These are phyloP conservation scores for Acer negundo DNA, from an alignment of 345 rosid species.

Conservation along the genomic window DNA sequence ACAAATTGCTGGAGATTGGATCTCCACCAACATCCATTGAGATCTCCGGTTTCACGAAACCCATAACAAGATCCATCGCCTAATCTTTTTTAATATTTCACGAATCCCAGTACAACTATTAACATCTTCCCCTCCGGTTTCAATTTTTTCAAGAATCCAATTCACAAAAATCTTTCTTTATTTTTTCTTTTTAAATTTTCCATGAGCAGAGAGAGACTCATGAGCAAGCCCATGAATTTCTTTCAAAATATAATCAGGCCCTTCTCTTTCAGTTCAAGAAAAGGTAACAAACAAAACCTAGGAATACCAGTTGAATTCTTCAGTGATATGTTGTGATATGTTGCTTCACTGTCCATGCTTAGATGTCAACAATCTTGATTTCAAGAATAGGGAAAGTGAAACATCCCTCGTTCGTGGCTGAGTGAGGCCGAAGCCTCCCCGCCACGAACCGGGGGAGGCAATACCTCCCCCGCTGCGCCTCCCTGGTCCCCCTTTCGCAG, in stretches of 20 bases:
- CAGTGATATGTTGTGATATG: constrained; percentile 1
- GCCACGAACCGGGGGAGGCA: no score
- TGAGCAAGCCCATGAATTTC: constrained; percentile 58
- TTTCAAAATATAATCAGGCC: constrained; percentile 49
- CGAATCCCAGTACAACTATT: not conserved
- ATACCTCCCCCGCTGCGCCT: no score
- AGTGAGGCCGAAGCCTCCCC: no score
- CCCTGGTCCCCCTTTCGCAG: no score
- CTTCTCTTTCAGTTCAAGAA: constrained; percentile 50
- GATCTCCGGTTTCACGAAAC: not conserved
- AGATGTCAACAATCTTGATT: no score
- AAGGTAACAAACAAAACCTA: constrained; percentile 38
- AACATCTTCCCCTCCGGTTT: not conserved
- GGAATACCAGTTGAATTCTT: constrained; percentile 9
- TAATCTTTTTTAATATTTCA: not conserved
- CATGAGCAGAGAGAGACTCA: constrained; percentile 13
- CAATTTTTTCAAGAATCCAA: not conserved
- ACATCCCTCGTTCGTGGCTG: no score
- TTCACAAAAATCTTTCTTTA: not conserved
- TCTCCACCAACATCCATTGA: no score
- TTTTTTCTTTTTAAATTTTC: not conserved
- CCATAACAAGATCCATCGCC: not conserved
- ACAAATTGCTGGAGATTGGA: no score
- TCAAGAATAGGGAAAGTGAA: no score
- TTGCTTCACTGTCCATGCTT: constrained; percentile 9